Evolutionary conservation across 2,329 filamentous ascomycete genomes (phyloP), one percentile per base, ranked within the genome.

Genomic region (Ustulina deusta): DNA sequence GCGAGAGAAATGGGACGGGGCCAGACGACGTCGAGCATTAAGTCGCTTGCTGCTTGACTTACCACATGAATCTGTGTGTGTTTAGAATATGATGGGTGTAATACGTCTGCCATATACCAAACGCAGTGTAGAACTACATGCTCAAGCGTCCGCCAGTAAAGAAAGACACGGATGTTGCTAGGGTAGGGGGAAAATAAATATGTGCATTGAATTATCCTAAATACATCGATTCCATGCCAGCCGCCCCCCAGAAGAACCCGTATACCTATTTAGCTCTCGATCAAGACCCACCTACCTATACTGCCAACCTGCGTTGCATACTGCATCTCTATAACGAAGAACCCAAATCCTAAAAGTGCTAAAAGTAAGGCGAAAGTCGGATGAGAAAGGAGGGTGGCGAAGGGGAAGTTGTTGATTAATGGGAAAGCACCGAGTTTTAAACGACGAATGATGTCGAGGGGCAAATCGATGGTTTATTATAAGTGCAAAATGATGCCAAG

Each of bases 1-100:
- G 86, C 15, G 87, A 89, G 79, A 85, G 80, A 71, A 89, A 89
- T 69, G 82, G 79, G 15, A 81, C 83, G 2, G 85, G 84, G 0
- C 86, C 86, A 1, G 83, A 83, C 61, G 79, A 79, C 61, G 75
- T 77, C 60, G 72, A 70, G 54, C 79, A 83, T 70, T 84, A 55
- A 71, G 44, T 10, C 6, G 17, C 17, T 17, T 44, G 5, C 29
- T 32, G 29, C 4, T 32, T 32, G 29, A 7, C 7, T 32, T n/a
- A n/a, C n/a, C n/a, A n/a, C n/a, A n/a, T 32, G 29, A 7, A 32
- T 3, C 3, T 32, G 7, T 32, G 29, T 32, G 29, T 7, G 3
- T 7, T 32, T 32, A 7, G 29, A 32, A 32, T 32, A 32, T 32
- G 29, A 32, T 32, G 7, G 7, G 7, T 32, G 29, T 7, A 32